phyloP scores from a whole-genome alignment of 345 rosid genomes.

The Brassica nigra region DNA sequence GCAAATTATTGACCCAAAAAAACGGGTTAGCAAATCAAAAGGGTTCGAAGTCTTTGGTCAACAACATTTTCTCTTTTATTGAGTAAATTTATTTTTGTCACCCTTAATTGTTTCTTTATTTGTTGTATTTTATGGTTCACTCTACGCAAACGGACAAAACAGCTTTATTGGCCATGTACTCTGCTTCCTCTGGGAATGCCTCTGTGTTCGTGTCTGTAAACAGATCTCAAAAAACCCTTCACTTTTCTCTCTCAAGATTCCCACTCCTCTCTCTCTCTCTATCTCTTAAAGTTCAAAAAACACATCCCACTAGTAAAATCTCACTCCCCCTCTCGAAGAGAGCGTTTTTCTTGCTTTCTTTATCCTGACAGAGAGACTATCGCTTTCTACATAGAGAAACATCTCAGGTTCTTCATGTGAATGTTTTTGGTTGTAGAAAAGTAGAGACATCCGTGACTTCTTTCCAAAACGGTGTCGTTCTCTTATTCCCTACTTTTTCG shows the following conservation, averaged over 20 bases:
- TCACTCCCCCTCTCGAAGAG: constrained; percentile 1
- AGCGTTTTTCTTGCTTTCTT: neutral
- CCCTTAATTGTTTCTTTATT: neutral
- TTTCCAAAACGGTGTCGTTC: constrained; percentile 46
- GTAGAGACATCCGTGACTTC: constrained; percentile 43
- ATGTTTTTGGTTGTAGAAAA: constrained; percentile 47
- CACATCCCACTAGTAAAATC: neutral
- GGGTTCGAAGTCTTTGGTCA: neutral
- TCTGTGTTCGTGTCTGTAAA: constrained; percentile 33
- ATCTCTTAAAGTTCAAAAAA: neutral
- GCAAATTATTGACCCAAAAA: neutral
- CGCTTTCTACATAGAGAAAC: constrained; percentile 49
- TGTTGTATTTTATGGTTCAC: neutral
- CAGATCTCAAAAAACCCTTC: constrained; percentile 43
- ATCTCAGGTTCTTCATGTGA: constrained; percentile 56
- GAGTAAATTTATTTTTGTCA: neutral
- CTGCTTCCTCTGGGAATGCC: constrained; percentile 37
- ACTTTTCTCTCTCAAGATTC: constrained; percentile 39
- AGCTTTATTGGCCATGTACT: constrained; percentile 53
- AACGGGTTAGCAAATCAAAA: neutral
- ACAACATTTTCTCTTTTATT: neutral
- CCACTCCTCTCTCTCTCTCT: constrained; percentile 14
- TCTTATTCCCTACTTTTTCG: constrained; percentile 33
- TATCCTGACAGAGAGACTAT: constrained; percentile 27
- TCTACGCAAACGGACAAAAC: constrained; percentile 48